Base-by-base conservation (phyloP, 2,329 filamentous ascomycete genomes). In the Cytospora leucostoma region DNA sequence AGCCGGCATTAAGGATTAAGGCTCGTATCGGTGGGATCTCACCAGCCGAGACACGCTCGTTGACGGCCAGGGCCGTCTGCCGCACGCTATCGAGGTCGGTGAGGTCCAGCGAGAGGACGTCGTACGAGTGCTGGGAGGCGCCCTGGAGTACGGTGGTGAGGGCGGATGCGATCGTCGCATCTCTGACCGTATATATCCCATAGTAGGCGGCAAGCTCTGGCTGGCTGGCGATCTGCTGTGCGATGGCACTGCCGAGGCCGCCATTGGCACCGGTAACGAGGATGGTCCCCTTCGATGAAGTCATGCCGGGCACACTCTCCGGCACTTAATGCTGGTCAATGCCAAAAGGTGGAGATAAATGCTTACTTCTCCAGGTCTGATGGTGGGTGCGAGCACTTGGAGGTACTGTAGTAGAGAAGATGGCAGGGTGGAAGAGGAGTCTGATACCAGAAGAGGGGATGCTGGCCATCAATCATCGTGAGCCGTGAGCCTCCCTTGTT, bases 221-320 rank as follows among this genome's bases (percentile, higher is more conserved):
- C 10, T 65, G 69, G n/a, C 65, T 63, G 58, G 74, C 55, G 37
- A 78, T 71, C 10, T 71, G 66, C 3, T 64, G 50, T 12, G 75
- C 71, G 12, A 76, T 74, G 21, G 74, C 71, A 8, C 73, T 73
- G 15, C 76, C 76, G 44, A 78, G 72, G n/a, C 75, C 75, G 40
- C 76, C 76, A 61, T 78, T 78, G 47, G 74, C 68, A 6, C 76
- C 76, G 8, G 76, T 78, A 7, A 78, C 65, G 4, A 78, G 37
- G 32, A 78, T 72, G 6, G 73, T 70, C 61, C 75, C 74, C 62
- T 27, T 40, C 12, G 8, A 11, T 17, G 37, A 17, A 5, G 51
- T 37, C 56, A 58, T 58, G 6, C 5, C 40, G 27, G 7, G 13
- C 34, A 13, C 34, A 17, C 7, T 2, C 19, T 27, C 27, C 27